Percentiles rank a stretch among this genome's conserved stretches.
phyloP scores from a whole-genome alignment of 1,139 yeast genomes.

The Hemisphaericaspora xylofermentans region DNA sequence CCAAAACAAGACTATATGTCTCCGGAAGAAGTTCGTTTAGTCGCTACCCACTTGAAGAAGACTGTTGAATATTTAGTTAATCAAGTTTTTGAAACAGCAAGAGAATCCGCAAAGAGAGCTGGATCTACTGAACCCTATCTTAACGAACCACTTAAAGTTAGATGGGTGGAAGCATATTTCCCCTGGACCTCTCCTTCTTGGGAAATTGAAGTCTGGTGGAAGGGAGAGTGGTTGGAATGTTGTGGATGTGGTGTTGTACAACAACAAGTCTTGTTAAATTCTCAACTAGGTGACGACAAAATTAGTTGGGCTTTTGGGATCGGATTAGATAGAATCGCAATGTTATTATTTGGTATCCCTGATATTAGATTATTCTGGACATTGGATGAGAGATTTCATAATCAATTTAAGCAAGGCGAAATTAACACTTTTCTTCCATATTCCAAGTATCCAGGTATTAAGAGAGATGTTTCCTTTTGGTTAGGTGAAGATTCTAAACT shows the following conservation, averaged over 20 bases:
- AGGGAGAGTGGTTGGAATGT: conserved; percentile 96
- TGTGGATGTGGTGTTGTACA: conserved; percentile 95
- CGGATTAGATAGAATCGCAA: conserved; percentile 93
- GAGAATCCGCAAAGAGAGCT: conserved; percentile 62
- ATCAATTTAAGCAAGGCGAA: conserved; percentile 65
- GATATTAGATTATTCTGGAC: conserved; percentile 96
- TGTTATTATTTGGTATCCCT: conserved; percentile 91
- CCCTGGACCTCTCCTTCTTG: conserved; percentile 99
- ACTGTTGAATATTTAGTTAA: conserved; percentile 82
- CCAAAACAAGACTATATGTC: conserved; percentile 82
- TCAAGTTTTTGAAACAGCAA: conserved; percentile 77
- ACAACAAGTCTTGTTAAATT: conserved; percentile 70
- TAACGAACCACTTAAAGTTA: conserved; percentile 74
- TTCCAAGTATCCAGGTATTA: conserved; percentile 86
- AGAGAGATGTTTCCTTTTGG: conserved; percentile 93
- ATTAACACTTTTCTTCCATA: conserved; percentile 82
- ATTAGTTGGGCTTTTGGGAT: conserved; percentile 97
- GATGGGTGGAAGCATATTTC: conserved; percentile 96
- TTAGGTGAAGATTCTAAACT: conserved; percentile 48
- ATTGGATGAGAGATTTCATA: conserved; percentile 68
- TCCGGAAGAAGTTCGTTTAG: conserved; percentile 63
- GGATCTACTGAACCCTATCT: conserved; percentile 64
- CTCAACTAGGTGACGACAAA: conserved; percentile 65
- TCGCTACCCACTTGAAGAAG: conserved; percentile 77
- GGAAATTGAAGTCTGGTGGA: conserved; percentile 99